Evolutionary conservation across 345 rosid genomes (phyloP), one percentile per base, ranked within the genome.

Genomic region (Eutrema yunnanense): DNA sequence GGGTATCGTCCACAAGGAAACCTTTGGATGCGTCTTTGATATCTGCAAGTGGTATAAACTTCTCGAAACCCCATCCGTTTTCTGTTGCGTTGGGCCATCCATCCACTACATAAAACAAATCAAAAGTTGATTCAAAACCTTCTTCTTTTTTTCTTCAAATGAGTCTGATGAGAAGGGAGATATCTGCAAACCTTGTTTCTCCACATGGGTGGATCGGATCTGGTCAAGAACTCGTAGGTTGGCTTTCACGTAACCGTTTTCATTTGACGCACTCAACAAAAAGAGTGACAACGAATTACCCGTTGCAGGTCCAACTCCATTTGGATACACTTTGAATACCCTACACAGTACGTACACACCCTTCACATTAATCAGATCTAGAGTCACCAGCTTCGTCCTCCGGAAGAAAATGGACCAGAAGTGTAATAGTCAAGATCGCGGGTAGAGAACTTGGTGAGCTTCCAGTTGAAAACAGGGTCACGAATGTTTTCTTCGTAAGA

Each of bases 331-430:
- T 30, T 73, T 43, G 47, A 73, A 52, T 0, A 43, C 57, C 76
- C 70, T 65, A 36, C 36, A 30, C 26, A 22, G 26, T 22, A 22
- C 32, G 26, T 22, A 22, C 32, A 38, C 63, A 58, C 46, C 33
- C 6, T 36, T 34, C 46, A 65, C 22, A 65, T 49, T 0, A 0
- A 3, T 27, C 9, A 3, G 55, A 40, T 19, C 22, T 19, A 19
- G 61, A n/a, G 29, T 19, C 26, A 69, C 74, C 74, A 70, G 66
- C 49, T n/a, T 48, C 67, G 49, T 59, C 59, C 74, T 48, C 74
- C 67, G 0, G 74, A 70, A 47, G 74, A 59, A 59, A 70, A 70
- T 9, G 50, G 0, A 38, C 0, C 32, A 38, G 74, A 70, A 56
- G 67, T 37, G 74, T 59, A 70, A 27, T 22, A 49, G 48, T 70